phyloP scores from a whole-genome alignment of 129 eudicot species.

The Flaveria linearis region DNA sequence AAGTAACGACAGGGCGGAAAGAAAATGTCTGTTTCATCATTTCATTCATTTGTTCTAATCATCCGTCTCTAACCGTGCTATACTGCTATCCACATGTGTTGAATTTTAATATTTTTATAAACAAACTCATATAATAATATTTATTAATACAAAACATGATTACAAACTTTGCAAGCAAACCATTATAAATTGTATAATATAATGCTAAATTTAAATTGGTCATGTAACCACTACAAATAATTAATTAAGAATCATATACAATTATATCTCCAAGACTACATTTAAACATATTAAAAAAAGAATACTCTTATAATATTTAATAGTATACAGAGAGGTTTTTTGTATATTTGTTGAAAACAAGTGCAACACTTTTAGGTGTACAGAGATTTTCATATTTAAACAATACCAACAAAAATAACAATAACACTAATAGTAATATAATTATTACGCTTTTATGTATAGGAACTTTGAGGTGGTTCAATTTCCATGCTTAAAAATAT shows the following conservation, averaged over 20 bases:
- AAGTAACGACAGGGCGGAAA: conserved; percentile 40
- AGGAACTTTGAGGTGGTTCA: not conserved
- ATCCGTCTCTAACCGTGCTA: no score
- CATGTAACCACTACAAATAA: not conserved
- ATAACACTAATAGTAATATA: no score
- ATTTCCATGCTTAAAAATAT: not conserved
- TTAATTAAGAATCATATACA: not conserved
- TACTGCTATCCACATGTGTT: conserved; percentile 28
- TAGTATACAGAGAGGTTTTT: not conserved
- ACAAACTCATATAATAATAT: not conserved
- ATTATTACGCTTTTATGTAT: not conserved
- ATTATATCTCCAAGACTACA: not conserved
- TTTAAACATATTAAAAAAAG: not conserved
- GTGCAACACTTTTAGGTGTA: not conserved
- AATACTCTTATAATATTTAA: not conserved
- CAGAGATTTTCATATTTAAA: no score
- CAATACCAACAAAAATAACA: not conserved
- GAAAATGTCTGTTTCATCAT: conserved; percentile 26
- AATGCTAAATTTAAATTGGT: not conserved
- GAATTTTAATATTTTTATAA: not conserved
- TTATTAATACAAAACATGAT: conserved; percentile 1
- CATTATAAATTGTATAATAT: not conserved
- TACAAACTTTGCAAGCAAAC: not conserved
- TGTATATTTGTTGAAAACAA: not conserved
- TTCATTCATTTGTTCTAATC: conserved; percentile 31